These are phyloP conservation scores for Leishmania lainsoni DNA, from an alignment of 208 protist genomes.

Conservation along the genomic window DNA sequence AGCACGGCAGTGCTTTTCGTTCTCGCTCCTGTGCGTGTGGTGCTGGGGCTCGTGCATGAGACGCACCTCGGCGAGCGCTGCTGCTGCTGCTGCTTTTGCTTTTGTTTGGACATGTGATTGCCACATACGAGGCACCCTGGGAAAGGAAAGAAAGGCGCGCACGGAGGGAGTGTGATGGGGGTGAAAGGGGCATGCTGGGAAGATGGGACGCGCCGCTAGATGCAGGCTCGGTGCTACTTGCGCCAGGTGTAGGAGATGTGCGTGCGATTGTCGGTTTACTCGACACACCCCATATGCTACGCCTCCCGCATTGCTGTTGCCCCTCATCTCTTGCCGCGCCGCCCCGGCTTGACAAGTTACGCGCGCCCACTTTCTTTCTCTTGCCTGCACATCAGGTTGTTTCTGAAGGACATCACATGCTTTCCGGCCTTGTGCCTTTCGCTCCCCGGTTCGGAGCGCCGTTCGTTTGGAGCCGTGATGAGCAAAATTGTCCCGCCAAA, in stretches of 20 bases:
- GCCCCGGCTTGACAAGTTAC: not conserved
- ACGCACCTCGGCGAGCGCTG: not conserved
- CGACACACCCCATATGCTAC: not conserved
- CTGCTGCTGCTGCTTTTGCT: not conserved
- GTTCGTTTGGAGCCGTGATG: not conserved
- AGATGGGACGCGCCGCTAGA: not conserved
- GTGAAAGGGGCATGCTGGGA: not conserved
- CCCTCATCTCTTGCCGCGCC: not conserved
- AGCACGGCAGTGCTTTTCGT: not conserved
- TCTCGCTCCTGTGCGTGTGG: not conserved
- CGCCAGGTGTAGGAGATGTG: not conserved
- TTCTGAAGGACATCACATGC: not conserved
- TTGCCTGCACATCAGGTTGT: not conserved
- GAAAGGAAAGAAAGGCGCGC: not conserved
- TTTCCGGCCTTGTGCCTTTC: not conserved
- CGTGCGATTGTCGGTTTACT: not conserved
- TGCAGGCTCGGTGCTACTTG: not conserved
- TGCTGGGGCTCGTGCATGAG: not conserved
- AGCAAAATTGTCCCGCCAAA: not conserved
- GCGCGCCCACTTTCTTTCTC: not conserved
- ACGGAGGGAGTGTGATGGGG: not conserved
- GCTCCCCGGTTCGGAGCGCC: not conserved
- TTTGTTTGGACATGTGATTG: not conserved
- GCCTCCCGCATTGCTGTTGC: not conserved
- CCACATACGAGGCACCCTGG: not conserved